Conservation (phyloP, 768 basidiomycete genomes). For the Rhizopogon vesiculosus region DNA sequence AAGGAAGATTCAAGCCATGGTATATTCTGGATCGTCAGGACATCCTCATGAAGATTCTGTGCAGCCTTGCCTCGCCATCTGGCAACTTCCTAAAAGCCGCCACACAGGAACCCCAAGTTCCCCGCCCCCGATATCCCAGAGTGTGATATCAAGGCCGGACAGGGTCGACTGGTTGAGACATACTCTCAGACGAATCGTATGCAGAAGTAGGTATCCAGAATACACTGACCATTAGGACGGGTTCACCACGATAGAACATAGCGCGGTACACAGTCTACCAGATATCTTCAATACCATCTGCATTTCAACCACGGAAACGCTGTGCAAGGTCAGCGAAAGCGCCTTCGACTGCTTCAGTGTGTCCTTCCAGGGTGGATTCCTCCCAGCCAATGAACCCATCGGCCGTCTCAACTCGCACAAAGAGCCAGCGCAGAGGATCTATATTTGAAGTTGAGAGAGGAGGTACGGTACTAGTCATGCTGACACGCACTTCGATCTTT, state of each 20-base stretch:
- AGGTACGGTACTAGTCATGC: background rate
- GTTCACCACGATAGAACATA: constrained; percentile 69
- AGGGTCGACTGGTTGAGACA: constrained; percentile 36
- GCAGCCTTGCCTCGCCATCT: too few relatives aligned
- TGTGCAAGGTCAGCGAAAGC: constrained; percentile 52
- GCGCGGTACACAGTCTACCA: constrained; percentile 60
- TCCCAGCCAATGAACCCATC: constrained; percentile 70
- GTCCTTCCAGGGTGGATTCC: constrained; percentile 66
- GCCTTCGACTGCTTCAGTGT: constrained; percentile 72
- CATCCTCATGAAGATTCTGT: too few relatives aligned
- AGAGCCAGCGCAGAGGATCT: constrained; percentile 69
- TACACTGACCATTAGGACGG: constrained; percentile 55
- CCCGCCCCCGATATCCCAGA: constrained; percentile 82
- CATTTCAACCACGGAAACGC: constrained; percentile 56
- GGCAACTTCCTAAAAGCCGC: constrained; percentile 48
- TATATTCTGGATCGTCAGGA: too few relatives aligned
- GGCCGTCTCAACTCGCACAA: constrained; percentile 63
- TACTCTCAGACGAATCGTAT: background rate
- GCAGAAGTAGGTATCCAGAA: background rate
- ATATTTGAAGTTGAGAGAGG: background rate
- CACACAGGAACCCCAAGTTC: constrained; percentile 60
- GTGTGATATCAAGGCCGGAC: constrained; percentile 62
- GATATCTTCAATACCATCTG: constrained; percentile 66
- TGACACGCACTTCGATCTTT: constrained; percentile 23
- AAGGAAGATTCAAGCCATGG: too few relatives aligned